Evolutionary conservation across 768 basidiomycete species (phyloP), one percentile per base, ranked within the genome.

Genomic region (Pulveroboletus sp.): DNA sequence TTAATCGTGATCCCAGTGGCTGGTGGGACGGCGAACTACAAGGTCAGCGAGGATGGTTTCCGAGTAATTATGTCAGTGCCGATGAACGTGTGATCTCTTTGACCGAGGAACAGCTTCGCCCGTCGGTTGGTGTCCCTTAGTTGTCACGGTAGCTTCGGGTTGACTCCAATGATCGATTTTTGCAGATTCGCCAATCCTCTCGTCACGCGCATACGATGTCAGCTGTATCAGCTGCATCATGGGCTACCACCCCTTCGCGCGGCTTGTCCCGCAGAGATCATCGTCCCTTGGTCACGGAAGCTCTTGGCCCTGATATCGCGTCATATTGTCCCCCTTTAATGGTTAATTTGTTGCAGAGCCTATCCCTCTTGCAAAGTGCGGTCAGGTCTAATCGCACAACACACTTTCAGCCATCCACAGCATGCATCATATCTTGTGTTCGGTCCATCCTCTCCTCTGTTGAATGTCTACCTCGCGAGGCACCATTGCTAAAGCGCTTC

Each of bases 1-100:
- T 88, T 42, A 92, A 91, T 61, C 79, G 84, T 56, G 92, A 97
- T 70, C 53, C 76, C 4, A 89, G 85, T 58, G 96, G 96, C 0
- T 98, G 96, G 96, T 98, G 95, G 95, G 94, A 99, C 63, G 96
- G 96, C 9, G 93, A 98, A 69, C 67, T 95, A 15, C 88, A 92
- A 32, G 88, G 84, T 3, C 72, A 84, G 53, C 74, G 94, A 59
- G 96, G 96, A 11, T 99, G 96, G 96, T 98, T 98, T 69, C 96
- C 96, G 17, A 93, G 91, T 61, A 99, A 98, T 70, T 98, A 96
- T 71, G 89, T 91, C 56, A 85, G 83, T 57, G 71, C 78, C 14
- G 83, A 86, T 56, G 72, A 78, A 44, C 76, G 75, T 45, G 62
- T 68, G 18, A 63, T 70, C 8, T 74, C 80, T 35, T 61, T 84